Percentiles rank a stretch among this genome's conserved stretches.
These are phyloP conservation scores for Volvariella volvacea DNA, from an alignment of 1,284 basidiomycete genomes.

Conservation along the genomic window DNA sequence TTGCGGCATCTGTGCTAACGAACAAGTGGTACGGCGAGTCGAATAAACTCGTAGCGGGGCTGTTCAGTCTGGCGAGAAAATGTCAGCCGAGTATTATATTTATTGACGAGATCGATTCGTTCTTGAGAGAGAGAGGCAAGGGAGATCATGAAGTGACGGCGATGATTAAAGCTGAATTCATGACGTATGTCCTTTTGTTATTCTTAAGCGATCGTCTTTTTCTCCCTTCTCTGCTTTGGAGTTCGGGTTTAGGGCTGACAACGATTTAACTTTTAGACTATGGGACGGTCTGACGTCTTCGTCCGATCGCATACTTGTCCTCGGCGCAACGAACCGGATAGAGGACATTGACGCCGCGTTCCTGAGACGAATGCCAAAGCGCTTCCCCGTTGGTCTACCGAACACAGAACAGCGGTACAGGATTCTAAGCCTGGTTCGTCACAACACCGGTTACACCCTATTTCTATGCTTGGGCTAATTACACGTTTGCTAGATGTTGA, in stretches of 20 bases:
- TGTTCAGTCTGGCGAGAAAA: conserved; percentile 84
- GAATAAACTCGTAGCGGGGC: conserved; percentile 93
- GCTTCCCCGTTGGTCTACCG: conserved; percentile 88
- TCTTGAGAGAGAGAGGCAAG: conserved; percentile 81
- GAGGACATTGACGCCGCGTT: conserved; percentile 95
- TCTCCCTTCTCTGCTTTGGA: neutral
- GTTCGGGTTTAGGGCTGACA: conserved; percentile 1
- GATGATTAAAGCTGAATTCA: conserved; percentile 99
- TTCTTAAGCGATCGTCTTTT: neutral
- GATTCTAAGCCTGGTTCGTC: conserved; percentile 76
- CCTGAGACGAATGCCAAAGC: conserved; percentile 94
- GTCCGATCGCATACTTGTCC: conserved; percentile 82
- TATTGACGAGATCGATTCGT: conserved; percentile 96
- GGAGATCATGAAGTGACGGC: conserved; percentile 97
- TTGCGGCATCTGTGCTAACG: conserved; percentile 72
- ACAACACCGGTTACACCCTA: conserved; percentile 13
- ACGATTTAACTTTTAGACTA: conserved; percentile 41
- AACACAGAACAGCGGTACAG: conserved; percentile 77
- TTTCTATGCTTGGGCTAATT: neutral
- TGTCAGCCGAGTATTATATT: conserved; percentile 89
- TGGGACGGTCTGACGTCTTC: conserved; percentile 96
- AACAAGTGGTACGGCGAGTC: conserved; percentile 99
- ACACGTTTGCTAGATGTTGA: conserved; percentile 63
- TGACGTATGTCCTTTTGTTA: conserved; percentile 66
- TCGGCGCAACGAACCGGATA: conserved; percentile 95